Percentiles rank a stretch among this genome's conserved stretches.
phyloP scores from a whole-genome alignment of 1,139 yeast genomes.

The Protomyces inundatus region DNA sequence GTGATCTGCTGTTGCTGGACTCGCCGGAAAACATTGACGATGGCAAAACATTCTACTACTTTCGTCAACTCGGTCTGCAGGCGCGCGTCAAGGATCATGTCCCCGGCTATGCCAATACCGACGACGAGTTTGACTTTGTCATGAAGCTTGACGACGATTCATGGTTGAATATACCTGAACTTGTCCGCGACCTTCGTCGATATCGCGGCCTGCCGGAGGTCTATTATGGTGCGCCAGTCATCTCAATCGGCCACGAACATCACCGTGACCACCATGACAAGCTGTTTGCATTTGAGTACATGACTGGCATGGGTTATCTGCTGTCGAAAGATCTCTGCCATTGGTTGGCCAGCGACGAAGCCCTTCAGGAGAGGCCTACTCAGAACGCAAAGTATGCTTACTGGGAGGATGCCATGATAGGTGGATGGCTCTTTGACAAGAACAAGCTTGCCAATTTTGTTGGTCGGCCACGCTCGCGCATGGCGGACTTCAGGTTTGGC shows the following conservation, averaged over 20 bases:
- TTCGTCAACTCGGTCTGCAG: background rate
- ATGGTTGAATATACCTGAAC: background rate
- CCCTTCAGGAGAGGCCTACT: too few species aligned
- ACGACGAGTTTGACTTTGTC: background rate
- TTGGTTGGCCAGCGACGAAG: background rate
- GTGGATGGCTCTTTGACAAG: too few species aligned
- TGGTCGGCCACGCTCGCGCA: too few species aligned
- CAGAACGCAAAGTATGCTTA: too few species aligned
- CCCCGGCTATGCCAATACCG: background rate
- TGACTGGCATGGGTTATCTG: background rate
- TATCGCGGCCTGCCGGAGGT: background rate
- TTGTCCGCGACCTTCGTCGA: background rate
- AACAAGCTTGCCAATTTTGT: too few species aligned
- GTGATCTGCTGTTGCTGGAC: constrained; percentile 4
- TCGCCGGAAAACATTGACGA: constrained; percentile 12
- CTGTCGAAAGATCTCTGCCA: background rate
- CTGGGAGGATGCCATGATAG: too few species aligned
- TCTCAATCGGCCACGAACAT: too few species aligned
- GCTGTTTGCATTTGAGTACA: too few species aligned
- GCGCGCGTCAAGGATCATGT: background rate
- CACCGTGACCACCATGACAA: too few species aligned
- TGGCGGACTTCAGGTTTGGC: too few species aligned
- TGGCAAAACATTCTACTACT: constrained; percentile 8
- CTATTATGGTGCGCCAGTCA: background rate
- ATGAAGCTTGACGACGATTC: constrained; percentile 18